Base-by-base conservation (phyloP, 176 grass and related monocot species). In the Poa pratensis region DNA sequence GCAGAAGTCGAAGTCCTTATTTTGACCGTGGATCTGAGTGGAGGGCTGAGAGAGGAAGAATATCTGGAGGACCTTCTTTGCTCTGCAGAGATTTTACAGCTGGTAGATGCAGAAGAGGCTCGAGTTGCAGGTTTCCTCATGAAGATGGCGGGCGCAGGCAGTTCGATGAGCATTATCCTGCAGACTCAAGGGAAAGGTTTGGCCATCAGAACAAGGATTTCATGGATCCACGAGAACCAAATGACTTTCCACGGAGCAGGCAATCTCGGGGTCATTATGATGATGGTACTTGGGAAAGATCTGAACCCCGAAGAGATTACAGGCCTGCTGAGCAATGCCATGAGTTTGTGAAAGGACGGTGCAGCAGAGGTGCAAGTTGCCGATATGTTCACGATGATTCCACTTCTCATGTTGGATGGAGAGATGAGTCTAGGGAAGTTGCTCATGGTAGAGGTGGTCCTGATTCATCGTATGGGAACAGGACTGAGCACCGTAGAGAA, bases 301-400 rank as follows among this genome's bases (percentile, higher is more conserved):
- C 83, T 87, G 88, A 90, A 53, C 81, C 79, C 37, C 88, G 69
- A 84, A 86, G 81, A 70, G 89, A 83, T 73, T 90, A 73, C 77
- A 86, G 80, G 55, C 63, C 86, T 76, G 51, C 90, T 43, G 88
- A 90, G 18, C 89, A 67, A 58, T 99, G 94, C 82, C 83, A 89
- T 91, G 92, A 99, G 85, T 99, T 99, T 92, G 87, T 83, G 66
- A 94, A 84, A 83, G 96, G 96, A 75, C 85, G 86, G 85, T 99
- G 96, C 74, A 84, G 64, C 7, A 96, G 91, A 67, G 96, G 96
- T 84, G 82, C 88, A 43, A 87, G 71, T 78, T 99, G 96, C 71
- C 75, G 88, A 45, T 96, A 80, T 78, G 17, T 73, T 73, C 97
- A 99, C 76, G 86, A 92, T 82, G 94, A 94, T 80, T 75, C 90